Evolutionary conservation across 257 asterid genomes (phyloP).

Genomic region (Solanum tacnaense): DNA sequence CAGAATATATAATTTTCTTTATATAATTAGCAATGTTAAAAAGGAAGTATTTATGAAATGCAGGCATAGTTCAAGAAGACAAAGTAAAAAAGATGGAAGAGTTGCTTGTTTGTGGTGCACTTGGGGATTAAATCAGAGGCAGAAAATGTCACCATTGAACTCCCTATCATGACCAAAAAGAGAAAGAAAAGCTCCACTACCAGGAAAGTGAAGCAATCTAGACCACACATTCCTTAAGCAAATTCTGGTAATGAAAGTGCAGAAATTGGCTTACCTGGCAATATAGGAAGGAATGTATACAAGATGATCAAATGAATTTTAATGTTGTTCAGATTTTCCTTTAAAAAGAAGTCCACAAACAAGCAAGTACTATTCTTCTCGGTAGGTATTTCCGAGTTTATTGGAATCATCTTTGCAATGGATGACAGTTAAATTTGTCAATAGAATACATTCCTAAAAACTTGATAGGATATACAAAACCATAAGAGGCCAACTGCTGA

Average conservation of each 20-base stretch:
- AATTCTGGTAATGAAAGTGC: not conserved
- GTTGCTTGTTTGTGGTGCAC: not conserved
- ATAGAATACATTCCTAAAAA: not conserved
- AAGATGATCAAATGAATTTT: not conserved
- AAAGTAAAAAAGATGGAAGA: not conserved
- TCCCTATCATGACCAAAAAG: not conserved
- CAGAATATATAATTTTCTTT: not conserved
- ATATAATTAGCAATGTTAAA: not conserved
- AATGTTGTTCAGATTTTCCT: not conserved
- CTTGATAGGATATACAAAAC: not conserved
- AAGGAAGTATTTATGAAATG: not conserved
- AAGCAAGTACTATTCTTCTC: not conserved
- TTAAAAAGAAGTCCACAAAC: not conserved
- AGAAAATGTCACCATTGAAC: not conserved
- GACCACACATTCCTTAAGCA: not conserved
- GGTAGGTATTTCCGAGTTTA: not conserved
- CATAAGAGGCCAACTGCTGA: not conserved
- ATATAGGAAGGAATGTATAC: not conserved
- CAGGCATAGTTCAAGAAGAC: not conserved
- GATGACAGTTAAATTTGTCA: not conserved
- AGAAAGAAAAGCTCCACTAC: not conserved
- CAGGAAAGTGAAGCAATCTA: not conserved
- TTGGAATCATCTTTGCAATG: not conserved
- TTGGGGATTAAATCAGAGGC: not conserved
- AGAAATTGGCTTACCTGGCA: not conserved